Conservation (phyloP, 2,329 filamentous ascomycete genomes). For the Aspergillus persii region DNA sequence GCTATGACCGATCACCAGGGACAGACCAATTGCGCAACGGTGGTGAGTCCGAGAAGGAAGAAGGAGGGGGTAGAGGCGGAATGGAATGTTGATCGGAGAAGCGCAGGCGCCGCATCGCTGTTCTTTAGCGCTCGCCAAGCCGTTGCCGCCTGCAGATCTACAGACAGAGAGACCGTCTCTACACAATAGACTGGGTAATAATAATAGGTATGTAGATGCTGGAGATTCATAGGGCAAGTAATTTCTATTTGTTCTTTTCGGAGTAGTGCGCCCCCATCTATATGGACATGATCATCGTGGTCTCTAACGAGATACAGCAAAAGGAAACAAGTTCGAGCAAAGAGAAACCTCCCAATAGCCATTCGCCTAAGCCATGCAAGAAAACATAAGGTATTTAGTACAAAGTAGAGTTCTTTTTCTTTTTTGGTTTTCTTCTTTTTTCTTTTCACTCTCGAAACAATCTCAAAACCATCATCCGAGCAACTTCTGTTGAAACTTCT, state of each 20-base stretch:
- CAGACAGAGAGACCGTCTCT: no score
- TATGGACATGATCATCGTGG: conserved; percentile 25
- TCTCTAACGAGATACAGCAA: conserved; percentile 19
- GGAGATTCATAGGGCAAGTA: background rate
- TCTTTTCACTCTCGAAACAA: background rate
- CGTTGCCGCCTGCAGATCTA: background rate
- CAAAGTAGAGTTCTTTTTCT: conserved; percentile 2
- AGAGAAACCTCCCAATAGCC: conserved; percentile 18
- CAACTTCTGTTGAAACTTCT: background rate
- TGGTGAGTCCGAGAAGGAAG: background rate
- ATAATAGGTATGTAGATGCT: no score
- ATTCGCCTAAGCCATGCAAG: conserved; percentile 37
- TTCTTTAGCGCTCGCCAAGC: conserved; percentile 13
- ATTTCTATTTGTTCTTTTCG: background rate
- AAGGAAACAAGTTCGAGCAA: conserved; percentile 14
- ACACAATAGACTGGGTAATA: no score
- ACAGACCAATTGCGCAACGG: background rate
- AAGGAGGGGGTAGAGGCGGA: background rate
- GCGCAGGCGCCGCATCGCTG: background rate
- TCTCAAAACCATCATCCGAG: background rate
- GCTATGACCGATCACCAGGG: background rate
- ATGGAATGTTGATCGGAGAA: conserved; percentile 8
- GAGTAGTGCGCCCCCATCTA: conserved; percentile 5
- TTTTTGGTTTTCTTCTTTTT: background rate
- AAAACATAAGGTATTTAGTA: conserved; percentile 11